Conservation (phyloP, 1,284 basidiomycete species). For the Trametes polyzona region DNA sequence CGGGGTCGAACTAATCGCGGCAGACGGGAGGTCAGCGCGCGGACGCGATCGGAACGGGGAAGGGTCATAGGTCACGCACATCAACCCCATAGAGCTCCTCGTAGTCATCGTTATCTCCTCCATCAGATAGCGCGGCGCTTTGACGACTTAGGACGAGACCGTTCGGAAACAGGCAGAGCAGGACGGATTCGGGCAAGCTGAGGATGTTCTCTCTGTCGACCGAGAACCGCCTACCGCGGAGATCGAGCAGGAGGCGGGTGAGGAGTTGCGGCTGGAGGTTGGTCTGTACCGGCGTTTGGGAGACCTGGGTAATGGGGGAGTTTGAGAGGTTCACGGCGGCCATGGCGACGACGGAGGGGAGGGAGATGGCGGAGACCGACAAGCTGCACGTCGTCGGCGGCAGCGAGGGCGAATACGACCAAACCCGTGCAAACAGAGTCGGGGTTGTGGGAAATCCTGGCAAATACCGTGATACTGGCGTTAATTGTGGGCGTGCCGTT, state of each 20-base stretch:
- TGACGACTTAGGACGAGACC: conserved; percentile 93
- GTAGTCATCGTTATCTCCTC: conserved; percentile 82
- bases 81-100: conserved; percentile 96
- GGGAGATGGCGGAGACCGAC: conserved; percentile 17
- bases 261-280: conserved; percentile 83
- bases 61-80: conserved; percentile 64
- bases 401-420: conserved; percentile 14
- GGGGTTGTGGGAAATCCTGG: not conserved
- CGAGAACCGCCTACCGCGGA: conserved; percentile 90
- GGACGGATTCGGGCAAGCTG: conserved; percentile 96
- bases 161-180: conserved; percentile 97
- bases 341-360: conserved; percentile 38
- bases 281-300: conserved; percentile 70
- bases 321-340: conserved; percentile 57
- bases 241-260: conserved; percentile 87
- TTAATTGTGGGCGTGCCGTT: not conserved
- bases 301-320: conserved; percentile 88
- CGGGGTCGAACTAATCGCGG: conserved; percentile 85
- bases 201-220: conserved; percentile 98
- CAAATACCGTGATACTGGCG: not conserved
- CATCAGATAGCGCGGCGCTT: conserved; percentile 73
- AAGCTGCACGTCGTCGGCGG: conserved; percentile 1
- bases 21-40: conserved; percentile 5
- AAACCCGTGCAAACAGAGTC: conserved; percentile 10
- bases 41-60: conserved; percentile 21